Evolutionary conservation across 208 protist species (phyloP), one percentile per base, ranked within the genome.

Genomic region (Trypanosomatidae sp.): DNA sequence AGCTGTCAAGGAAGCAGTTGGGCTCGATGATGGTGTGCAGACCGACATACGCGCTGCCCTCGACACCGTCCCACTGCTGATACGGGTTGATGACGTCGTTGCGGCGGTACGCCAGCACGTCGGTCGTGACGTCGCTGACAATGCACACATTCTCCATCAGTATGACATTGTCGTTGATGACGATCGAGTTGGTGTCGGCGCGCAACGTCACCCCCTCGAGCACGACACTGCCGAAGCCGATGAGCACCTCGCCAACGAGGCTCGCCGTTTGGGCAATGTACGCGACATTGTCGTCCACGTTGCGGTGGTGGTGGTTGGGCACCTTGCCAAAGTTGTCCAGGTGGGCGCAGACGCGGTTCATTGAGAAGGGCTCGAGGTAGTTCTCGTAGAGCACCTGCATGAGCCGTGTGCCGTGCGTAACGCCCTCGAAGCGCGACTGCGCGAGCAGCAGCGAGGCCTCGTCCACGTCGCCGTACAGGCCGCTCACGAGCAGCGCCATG

Each of bases 131-230:
- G 42, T 92, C 83, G 65, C 76, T 87, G 40, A 88, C 69, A 56
- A 92, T 88, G 46, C 72, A 88, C 22, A 75, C 86, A 54, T 88
- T 88, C 49, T 92, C 78, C 63, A 92, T 61, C n/a, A 92, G 73
- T 46, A 88, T 77, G 16, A 83, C 71, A 13, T 76, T 75, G 44
- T 92, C 78, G 0, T 70, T 75, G 43, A 92, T 77, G 65, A 88
- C 87, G 2, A 92, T 75, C 45, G 59, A 76, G 66, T 87, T 87
- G n/a, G 69, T 86, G 53, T 92, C 83, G 13, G 57, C 83, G 22
- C 78, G 77, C 30, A 88, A 70, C 15, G 78, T 88, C 6, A 88
- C 78, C 8, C 83, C 83, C 47, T 92, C 83, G 77, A 92, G 88
- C 22, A 92, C 78, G 49, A 64, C 66, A 26, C 65, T 57, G n/a